Base-by-base conservation (phyloP, 352 stramenopile species). In the Paralagenidium karlingii region DNA sequence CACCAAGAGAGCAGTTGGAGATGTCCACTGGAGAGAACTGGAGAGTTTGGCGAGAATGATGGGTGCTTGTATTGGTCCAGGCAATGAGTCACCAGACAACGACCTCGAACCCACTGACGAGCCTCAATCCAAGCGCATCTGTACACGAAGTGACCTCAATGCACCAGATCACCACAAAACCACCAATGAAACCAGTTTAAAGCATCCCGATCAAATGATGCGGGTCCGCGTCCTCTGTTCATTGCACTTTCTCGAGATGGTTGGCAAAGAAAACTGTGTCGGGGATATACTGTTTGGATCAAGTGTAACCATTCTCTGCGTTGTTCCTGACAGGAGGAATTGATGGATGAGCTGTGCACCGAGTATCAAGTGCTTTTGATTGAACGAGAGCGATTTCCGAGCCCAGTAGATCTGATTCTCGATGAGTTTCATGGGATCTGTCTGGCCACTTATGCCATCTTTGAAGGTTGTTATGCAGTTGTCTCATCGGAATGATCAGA, bases 351-450 rank as follows among this genome's bases (percentile, higher is more conserved):
- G n/a, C 40, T 87, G 3, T 69, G 54, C 16, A 73, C 63, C 5
- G 65, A 83, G 24, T 56, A 67, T 6, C 48, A 47, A 8, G 56
- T 36, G 30, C 30, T 22, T 87, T 13, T 60, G 43, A 12, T 60
- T 84, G 16, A 59, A 82, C 40, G 73, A 87, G 36, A 56, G 73
- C 46, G 56, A 84, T 28, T 48, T 87, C 15, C 53, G 51, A 18
- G 21, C 45, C 61, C 60, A 10, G 60, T 87, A 30, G 65, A 77
- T 40, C 48, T 84, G 11, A 24, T 84, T n/a, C 41, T 87, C 5
- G 73, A 87, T 27, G 73, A 87, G 25, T 54, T 53, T 34, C 84
- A 80, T 27, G 71, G 50, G 8, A 58, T 84, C 31, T 71, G 58
- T 26, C 26, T 84, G 7, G 32, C 78, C 8, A 29, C 44, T 24